Evolutionary conservation across 345 rosid species (phyloP), one percentile per base, ranked within the genome.

Genomic region (Moringa oleifera): DNA sequence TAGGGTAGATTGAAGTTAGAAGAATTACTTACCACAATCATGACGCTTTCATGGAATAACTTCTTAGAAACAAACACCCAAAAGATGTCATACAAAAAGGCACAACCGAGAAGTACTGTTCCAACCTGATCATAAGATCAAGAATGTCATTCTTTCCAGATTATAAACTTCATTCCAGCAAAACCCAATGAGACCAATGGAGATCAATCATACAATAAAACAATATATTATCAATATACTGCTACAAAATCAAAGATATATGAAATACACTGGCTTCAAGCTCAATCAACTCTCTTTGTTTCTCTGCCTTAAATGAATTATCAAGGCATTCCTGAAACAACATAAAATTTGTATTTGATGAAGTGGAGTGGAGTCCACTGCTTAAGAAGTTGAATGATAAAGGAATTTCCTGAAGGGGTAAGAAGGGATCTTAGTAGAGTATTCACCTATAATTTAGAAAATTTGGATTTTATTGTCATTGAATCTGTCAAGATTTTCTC

Each of bases 1-100:
- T 45, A 47, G 60, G 57, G 59, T 54, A 59, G 53, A 53, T 13
- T 18, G 36, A 46, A 57, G 61, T 23, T 53, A 33, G 5, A 56
- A 49, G 59, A 54, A 74, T 64, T 68, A 83, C 92, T 81, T 80
- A 91, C 99, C 71, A 89, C 96, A 72, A 95, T 95, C 99, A 95
- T 95, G 61, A 95, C 99, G 37, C 99, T 95, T 81, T 95, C 95
- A 22, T 87, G 83, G 81, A 91, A 95, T 81, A 88, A 59, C 83
- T 82, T 88, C 87, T 89, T 95, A 23, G 99, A 95, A 70, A 91
- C 72, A 49, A 91, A 95, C 68, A 95, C 99, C 99, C 99, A 95
- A 75, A 95, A 95, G 74, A 91, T 95, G 77, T 91, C 97, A 49
- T 95, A 91, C 70, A 91, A 73, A 84, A 95, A 95, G 54, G 97